Evolutionary conservation across 306 rosid genomes (phyloP), one percentile per base, ranked within the genome.

Genomic region (Urtica urens): DNA sequence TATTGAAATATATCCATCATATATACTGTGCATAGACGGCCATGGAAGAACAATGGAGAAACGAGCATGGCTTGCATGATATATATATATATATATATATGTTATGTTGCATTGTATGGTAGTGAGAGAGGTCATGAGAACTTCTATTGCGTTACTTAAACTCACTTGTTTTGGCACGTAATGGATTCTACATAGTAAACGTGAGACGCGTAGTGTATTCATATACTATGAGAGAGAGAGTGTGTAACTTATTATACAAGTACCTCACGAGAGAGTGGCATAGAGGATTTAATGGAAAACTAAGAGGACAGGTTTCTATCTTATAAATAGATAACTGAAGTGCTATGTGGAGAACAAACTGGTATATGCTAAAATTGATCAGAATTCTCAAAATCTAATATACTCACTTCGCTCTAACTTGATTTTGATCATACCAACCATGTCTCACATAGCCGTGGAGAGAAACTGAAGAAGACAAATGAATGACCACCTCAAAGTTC

Each of bases 391-490:
- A 26, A 62, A 55, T 34, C n/a, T 20, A n/a, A 35, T 34, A 42
- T 15, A 17, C n/a, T n/a, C n/a, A n/a, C n/a, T n/a, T n/a, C n/a
- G n/a, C n/a, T n/a, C n/a, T n/a, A n/a, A n/a, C n/a, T n/a, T n/a
- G n/a, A n/a, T 23, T 31, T n/a, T 41, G 22, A 3, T 10, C 21
- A 55, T 45, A 58, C 26, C 25, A 58, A 49, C 65, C 15, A 90
- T 90, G 99, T 82, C 99, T 71, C 95, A 90, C 76, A 90, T 90
- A 63, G 78, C 93, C 50, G 95, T 90, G 21, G 99, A 90, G 70
- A 90, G 95, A 67, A 90, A 81, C 63, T 69, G 99, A 44, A 77
- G 99, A 63, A 81, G 73, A 62, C 95, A 85, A 65, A 90, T 90
- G 99, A 90, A 85, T 57, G 99, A 85, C 45, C 93, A 90, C 62